Evolutionary conservation across 2,329 filamentous ascomycete species (phyloP).

Genomic region (Monosporascus sp.): DNA sequence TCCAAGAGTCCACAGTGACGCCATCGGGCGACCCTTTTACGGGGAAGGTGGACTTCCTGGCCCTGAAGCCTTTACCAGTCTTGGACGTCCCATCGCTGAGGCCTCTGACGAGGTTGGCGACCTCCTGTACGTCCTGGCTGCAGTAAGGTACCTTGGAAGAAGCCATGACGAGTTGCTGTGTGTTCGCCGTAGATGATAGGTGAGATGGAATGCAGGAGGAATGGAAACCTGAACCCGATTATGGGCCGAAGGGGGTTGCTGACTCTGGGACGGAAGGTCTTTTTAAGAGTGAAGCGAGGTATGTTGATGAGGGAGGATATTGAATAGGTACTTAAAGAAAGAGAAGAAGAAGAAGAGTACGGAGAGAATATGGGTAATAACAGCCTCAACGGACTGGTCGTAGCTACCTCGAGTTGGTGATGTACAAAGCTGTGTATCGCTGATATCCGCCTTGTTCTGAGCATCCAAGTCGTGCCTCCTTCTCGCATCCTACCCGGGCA

Average conservation of each 20-base stretch:
- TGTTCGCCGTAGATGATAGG: background rate
- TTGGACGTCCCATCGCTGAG: slow-evolving; percentile 57
- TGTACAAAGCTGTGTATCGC: background rate
- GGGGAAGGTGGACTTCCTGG: slow-evolving; percentile 74
- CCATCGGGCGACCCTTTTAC: slow-evolving; percentile 59
- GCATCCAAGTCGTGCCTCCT: background rate
- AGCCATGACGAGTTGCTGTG: slow-evolving; percentile 15
- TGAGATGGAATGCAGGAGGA: background rate
- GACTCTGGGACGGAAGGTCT: too few relatives aligned
- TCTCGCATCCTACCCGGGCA: too few relatives aligned
- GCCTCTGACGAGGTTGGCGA: slow-evolving; percentile 59
- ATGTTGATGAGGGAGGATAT: too few relatives aligned
- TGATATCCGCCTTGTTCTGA: background rate
- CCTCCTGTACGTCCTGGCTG: slow-evolving; percentile 64
- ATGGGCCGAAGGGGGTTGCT: too few relatives aligned
- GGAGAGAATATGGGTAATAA: background rate
- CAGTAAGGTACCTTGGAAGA: slow-evolving; percentile 53
- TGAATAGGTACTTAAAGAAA: too few relatives aligned
- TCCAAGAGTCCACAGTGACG: slow-evolving; percentile 82
- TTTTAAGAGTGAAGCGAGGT: too few relatives aligned
- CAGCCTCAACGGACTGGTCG: background rate
- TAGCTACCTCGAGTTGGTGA: background rate
- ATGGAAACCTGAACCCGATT: background rate
- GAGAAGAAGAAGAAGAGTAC: background rate
- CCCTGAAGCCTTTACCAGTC: slow-evolving; percentile 58